Base-by-base conservation (phyloP, 176 grass and related monocot species). In the Puccinellia tenuiflora region DNA sequence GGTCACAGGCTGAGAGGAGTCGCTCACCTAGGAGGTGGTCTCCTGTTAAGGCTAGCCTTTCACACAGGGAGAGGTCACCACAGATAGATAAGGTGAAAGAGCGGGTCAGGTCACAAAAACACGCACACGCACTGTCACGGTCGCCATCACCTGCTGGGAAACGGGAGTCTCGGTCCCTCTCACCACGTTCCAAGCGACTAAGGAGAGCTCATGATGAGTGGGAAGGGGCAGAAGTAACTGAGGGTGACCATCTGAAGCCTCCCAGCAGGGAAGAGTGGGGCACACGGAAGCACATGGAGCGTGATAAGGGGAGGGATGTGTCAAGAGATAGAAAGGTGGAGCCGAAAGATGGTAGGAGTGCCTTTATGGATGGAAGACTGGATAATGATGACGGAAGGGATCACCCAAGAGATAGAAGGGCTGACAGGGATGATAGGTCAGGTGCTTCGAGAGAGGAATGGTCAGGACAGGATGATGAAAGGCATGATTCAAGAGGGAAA, bases 161-260 rank as follows among this genome's bases (percentile, higher is more conserved):
- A 85, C 60, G 56, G 31, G 18, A 50, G 11, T 79, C 82, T 11
- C 51, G 39, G 39, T 94, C 92, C 2, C 88, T 78, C 3, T 98
- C 95, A 0, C 86, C 90, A 0, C 68, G 71, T 15, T 75, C 86
- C 69, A 98, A 90, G 38, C 87, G 90, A 13, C 70, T 91, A 46
- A 89, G 86, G 29, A 84, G 82, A 83, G 81, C 79, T 68, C 84
- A 86, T 40, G 63, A 68, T 46, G 88, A 96, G 76, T 38, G 80
- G 34, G 86, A 89, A 73, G 47, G 3, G 11, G 75, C 46, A 6
- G 76, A 81, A 28, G 72, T 81, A 62, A 59, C 8, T 0, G 85
- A 92, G 11, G 83, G 79, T 26, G 88, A 79, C 48, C 63, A 4
- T 22, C 35, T 11, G 47, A 83, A 79, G 38, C 39, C 46, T 17